Evolutionary conservation across 176 grass and related monocot genomes (phyloP), one percentile per base, ranked within the genome.

Genomic region (Aegilops tauschii): DNA sequence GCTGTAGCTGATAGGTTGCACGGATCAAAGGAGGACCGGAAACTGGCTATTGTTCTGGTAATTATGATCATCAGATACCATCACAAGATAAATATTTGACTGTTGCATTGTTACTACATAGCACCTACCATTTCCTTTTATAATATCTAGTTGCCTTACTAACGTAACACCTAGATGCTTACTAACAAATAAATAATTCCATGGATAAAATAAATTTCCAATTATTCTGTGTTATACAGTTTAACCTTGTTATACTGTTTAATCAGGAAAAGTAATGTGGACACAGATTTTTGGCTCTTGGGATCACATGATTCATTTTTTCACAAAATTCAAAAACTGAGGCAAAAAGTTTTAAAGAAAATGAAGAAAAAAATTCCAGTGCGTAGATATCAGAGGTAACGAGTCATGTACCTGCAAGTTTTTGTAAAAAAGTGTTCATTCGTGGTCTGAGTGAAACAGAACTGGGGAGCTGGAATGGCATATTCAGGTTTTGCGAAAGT

Each of bases 21-120:
- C 89, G 97, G 92, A 69, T 90, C 94, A 64, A 96, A 96, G 88
- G 97, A 99, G 87, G 97, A 96, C 73, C 69, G 79, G 67, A 88
- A 93, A 65, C 86, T 99, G 66, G 97, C 94, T 8, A 99, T 96
- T 87, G 92, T 96, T 63, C 72, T 99, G 97, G 97, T 99, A 94
- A 83, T 39, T 76, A 34, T 73, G 13, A 27, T 62, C 50, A 84
- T 17, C 36, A 39, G 9, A 85, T 28, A 71, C 49, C 44, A 81
- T 37, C 59, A 81, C 34, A 81, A 76, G 34, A 52, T 80, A 78
- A 47, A 39, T 30, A 20, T 66, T 84, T 80, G 78, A 10, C 82
- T 86, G 42, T 75, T 82, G 39, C 39, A 37, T 34, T 82, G 21
- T 77, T 69, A 20, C 50, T 50, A 68, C 25, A 76, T 76, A 73